Conservation (phyloP, 352 stramenopile species). For the Phytophthora lateralis region DNA sequence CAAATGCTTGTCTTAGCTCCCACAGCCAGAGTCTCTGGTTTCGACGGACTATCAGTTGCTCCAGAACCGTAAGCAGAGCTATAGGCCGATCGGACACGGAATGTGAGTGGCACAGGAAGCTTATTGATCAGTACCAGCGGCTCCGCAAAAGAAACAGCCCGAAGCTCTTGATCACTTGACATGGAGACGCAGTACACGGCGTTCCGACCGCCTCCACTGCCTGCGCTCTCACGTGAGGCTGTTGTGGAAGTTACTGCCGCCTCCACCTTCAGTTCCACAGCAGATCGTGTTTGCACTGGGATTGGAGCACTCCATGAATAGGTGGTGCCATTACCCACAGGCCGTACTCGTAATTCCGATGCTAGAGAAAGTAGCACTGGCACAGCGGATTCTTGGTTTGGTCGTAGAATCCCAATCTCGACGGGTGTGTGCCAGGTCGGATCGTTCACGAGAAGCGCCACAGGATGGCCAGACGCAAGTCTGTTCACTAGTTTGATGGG, state of each 20-base stretch:
- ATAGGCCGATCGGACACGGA: slow-evolving; percentile 50
- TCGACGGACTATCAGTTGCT: slow-evolving; percentile 33
- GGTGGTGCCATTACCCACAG: slow-evolving; percentile 37
- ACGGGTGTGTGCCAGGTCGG: slow-evolving; percentile 75
- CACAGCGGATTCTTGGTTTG: slow-evolving; percentile 66
- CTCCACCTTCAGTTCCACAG: slow-evolving; percentile 69
- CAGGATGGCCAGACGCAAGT: slow-evolving; percentile 54
- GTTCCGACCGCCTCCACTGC: slow-evolving; percentile 32
- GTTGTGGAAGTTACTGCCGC: slow-evolving; percentile 40
- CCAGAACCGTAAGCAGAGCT: slow-evolving; percentile 41
- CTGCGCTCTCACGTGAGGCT: slow-evolving; percentile 24
- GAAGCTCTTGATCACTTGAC: slow-evolving; percentile 68
- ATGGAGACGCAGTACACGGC: slow-evolving; percentile 76
- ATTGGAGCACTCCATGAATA: slow-evolving; percentile 82
- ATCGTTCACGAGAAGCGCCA: slow-evolving; percentile 84
- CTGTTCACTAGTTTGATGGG: slow-evolving; percentile 80
- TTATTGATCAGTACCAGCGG: slow-evolving; percentile 85
- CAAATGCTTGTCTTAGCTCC: slow-evolving; percentile 73
- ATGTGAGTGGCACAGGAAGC: slow-evolving; percentile 68
- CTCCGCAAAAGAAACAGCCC: slow-evolving; percentile 66
- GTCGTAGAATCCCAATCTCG: slow-evolving; percentile 67
- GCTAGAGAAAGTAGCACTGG: slow-evolving; percentile 72
- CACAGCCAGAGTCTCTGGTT: slow-evolving; percentile 52
- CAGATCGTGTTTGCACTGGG: slow-evolving; percentile 69
- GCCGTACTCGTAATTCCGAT: slow-evolving; percentile 71